A percentile compares a stretch with the other conserved stretches of the same genome.
These are phyloP conservation scores for Penicillium angulare DNA, from an alignment of 495 filamentous ascomycete genomes.

Conservation along the genomic window DNA sequence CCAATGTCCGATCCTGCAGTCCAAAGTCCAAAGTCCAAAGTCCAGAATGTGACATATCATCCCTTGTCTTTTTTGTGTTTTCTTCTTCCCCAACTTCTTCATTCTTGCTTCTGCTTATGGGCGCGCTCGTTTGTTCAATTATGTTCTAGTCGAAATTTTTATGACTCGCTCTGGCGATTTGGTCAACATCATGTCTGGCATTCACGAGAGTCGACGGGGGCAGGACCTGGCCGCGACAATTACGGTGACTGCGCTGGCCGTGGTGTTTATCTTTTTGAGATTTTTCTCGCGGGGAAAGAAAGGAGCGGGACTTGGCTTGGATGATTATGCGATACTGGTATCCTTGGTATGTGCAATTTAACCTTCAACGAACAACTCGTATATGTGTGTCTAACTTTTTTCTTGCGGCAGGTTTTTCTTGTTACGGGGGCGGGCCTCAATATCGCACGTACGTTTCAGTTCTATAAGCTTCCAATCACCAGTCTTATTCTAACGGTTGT, in stretches of 20 bases:
- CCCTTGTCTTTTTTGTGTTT: neutral
- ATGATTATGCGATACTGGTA: conserved; percentile 13
- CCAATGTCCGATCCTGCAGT: neutral
- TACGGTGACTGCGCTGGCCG: conserved; percentile 10
- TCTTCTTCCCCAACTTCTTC: neutral
- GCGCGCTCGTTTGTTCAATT: neutral
- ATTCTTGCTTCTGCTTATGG: neutral
- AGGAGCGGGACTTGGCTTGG: neutral
- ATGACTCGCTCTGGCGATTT: neutral
- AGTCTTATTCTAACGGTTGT: neutral
- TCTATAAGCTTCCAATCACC: neutral
- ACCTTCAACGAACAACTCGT: too few species aligned
- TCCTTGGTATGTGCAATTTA: conserved; percentile 3
- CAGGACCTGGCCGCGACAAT: conserved; percentile 11
- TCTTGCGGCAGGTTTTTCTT: conserved; percentile 8
- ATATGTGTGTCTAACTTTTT: too few species aligned
- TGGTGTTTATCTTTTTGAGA: conserved; percentile 11
- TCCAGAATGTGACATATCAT: neutral
- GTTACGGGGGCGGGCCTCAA: conserved; percentile 2
- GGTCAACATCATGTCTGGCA: neutral
- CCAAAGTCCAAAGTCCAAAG: neutral
- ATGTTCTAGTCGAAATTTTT: neutral
- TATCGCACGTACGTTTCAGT: conserved; percentile 6
- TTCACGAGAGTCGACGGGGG: conserved; percentile 3
- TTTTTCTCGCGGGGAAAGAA: conserved; percentile 10